Percentiles rank a stretch among this genome's conserved stretches.
Evolutionary conservation across 805 yeast genomes (phyloP).

Genomic region (Clavispora asparagi): DNA sequence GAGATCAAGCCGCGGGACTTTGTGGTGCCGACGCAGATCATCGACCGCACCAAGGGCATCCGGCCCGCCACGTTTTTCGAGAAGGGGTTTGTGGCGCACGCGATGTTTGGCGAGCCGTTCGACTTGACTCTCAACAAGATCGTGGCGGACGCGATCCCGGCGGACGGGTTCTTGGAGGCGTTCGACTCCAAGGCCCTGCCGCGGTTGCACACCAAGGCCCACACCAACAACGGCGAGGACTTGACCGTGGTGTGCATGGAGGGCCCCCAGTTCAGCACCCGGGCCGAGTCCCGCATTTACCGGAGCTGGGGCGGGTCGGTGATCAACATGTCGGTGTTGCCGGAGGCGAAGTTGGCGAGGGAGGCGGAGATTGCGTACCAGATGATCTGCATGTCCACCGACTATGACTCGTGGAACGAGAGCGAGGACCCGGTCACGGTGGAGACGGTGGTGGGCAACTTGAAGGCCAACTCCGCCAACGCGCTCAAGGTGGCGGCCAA

Average conservation of each 20-base stretch:
- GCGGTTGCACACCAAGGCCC: slow-evolving; percentile 56
- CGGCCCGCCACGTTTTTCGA: slow-evolving; percentile 87
- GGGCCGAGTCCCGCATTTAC: slow-evolving; percentile 92
- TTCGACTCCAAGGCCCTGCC: slow-evolving; percentile 35
- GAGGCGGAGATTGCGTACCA: slow-evolving; percentile 97
- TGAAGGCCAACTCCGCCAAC: slow-evolving; percentile 80
- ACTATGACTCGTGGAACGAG: slow-evolving; percentile 98
- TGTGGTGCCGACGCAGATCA: slow-evolving; percentile 92
- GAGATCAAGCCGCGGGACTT: slow-evolving; percentile 93
- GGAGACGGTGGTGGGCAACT: slow-evolving; percentile 90
- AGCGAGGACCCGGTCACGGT: slow-evolving; percentile 95
- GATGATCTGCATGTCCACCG: slow-evolving; percentile 99
- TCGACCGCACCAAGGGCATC: slow-evolving; percentile 95
- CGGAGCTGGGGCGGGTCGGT: slow-evolving; percentile 87
- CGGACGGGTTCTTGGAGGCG: slow-evolving; percentile 49
- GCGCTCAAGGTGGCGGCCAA: slow-evolving; percentile 74
- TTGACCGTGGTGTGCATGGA: slow-evolving; percentile 93
- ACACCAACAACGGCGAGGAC: slow-evolving; percentile 60
- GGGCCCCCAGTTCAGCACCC: slow-evolving; percentile 95
- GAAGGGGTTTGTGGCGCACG: slow-evolving; percentile 93
- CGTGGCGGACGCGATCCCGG: slow-evolving; percentile 46
- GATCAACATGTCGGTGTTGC: slow-evolving; percentile 94
- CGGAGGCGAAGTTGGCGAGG: slow-evolving; percentile 95
- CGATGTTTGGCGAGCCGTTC: slow-evolving; percentile 95
- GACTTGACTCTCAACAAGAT: slow-evolving; percentile 66